Base-by-base conservation (phyloP, 176 grass and related monocot species). In the Phragmites australis region DNA sequence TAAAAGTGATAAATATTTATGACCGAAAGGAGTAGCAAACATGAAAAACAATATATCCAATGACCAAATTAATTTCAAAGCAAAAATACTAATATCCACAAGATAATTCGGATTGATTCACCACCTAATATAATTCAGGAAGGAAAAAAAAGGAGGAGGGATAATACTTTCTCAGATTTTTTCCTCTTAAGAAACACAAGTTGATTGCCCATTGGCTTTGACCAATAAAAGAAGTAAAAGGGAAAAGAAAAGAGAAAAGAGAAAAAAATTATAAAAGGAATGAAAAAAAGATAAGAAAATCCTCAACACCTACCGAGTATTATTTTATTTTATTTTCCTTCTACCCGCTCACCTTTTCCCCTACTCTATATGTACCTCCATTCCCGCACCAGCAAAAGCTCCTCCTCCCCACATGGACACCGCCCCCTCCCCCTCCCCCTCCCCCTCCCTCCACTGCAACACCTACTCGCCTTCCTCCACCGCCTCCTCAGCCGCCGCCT, bases 351-450 rank as follows among this genome's bases (percentile, higher is more conserved):
- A 5, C 49, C 88, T 72, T 85, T 85, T 29, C 56, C 47, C 79
- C 81, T 76, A 43, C 62, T 86, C 73, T 84, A 79, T 78, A 89
- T 79, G 61, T 79, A 44, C 63, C 74, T 44, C 76, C 74, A 72
- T 83, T 62, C 47, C 57, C 39, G 18, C 29, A 17, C 39, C 79
- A 4, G 82, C 78, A 66, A 40, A 89, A 89, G 78, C 78, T 82
- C 71, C 65, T 75, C 67, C 56, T 69, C 29, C 21, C 71, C 71
- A 19, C 75, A 83, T 84, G 72, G 82, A 80, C 54, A 22, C n/a
- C 71, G 44, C 13, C 61, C 26, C 66, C 72, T 66, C 31, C 31
- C 27, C 51, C 46, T 46, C 13, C 61, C 26, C 66, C 72, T 66
- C 31, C 31, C 27, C 51, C 46, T 46, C 8, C 61, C 27, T 44